Conservation (phyloP, 768 basidiomycete genomes). For the Mycena latifolia region DNA sequence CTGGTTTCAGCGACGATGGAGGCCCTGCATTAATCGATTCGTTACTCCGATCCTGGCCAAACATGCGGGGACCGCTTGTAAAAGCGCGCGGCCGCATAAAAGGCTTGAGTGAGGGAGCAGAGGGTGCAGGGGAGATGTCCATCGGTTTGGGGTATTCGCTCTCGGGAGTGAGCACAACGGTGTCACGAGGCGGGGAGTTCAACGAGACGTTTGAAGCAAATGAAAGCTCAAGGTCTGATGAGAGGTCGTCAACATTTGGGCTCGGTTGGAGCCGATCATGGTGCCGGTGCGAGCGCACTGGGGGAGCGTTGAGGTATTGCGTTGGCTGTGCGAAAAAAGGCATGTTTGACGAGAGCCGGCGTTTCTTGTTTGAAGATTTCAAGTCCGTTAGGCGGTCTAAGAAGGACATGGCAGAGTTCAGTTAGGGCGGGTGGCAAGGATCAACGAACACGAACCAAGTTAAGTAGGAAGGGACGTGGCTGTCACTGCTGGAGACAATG, state of each 20-base stretch:
- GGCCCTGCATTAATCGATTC: constrained; percentile 48
- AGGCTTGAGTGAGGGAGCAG: constrained; percentile 58
- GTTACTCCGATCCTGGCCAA: constrained; percentile 84
- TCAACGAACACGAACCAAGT: constrained; percentile 36
- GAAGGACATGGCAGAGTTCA: constrained; percentile 47
- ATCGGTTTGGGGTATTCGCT: constrained; percentile 71
- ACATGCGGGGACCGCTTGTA: constrained; percentile 74
- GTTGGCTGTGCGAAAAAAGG: constrained; percentile 61
- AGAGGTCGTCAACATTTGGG: constrained; percentile 73
- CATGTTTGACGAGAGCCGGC: constrained; percentile 52
- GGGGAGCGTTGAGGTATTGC: constrained; percentile 60
- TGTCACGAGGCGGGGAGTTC: constrained; percentile 72
- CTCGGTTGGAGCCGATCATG: constrained; percentile 56
- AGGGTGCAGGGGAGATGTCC: constrained; percentile 84
- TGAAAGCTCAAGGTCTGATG: constrained; percentile 84
- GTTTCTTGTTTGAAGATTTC: constrained; percentile 60
- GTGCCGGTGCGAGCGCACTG: constrained; percentile 62
- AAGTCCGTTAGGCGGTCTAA: constrained; percentile 51
- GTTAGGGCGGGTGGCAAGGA: constrained; percentile 36
- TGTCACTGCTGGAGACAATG: constrained; percentile 36
- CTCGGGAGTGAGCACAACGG: constrained; percentile 60
- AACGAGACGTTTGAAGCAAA: constrained; percentile 89
- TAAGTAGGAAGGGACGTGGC: constrained; percentile 31
- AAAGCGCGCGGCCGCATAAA: constrained; percentile 70
- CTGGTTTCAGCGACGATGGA: constrained; percentile 47